Conservation (phyloP, 225 moss, liverwort and hornwort species). For the Pseudoscleropodium purum region DNA sequence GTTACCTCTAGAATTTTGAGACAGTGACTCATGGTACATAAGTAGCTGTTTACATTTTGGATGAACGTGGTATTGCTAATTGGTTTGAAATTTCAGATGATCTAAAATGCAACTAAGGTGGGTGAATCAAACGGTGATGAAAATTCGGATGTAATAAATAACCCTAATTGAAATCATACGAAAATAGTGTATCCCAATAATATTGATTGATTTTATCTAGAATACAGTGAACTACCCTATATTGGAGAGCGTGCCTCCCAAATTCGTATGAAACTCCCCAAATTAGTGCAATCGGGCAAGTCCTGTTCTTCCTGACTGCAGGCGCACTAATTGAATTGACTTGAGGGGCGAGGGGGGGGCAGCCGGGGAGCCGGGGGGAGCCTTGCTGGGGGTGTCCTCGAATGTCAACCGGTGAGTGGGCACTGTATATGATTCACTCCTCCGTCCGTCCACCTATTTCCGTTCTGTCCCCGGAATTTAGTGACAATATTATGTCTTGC, state of each 20-base stretch:
- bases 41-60: too few relatives aligned
- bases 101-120: too few relatives aligned
- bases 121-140: too few relatives aligned
- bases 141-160: too few relatives aligned
- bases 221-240: neutral
- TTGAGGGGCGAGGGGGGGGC: neutral
- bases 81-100: too few relatives aligned
- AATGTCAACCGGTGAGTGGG: neutral
- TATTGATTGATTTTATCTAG: neutral
- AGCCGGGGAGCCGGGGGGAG: too few relatives aligned
- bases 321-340: neutral
- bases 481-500: neutral
- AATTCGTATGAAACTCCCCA: neutral
- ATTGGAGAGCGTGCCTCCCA: neutral
- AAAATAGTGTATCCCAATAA: too few relatives aligned
- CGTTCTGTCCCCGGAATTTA: neutral
- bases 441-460: neutral
- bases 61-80: too few relatives aligned
- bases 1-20: too few relatives aligned
- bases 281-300: neutral
- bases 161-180: too few relatives aligned
- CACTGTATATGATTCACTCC: neutral
- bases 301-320: neutral
- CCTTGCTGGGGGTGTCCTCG: neutral
- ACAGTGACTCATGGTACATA: too few relatives aligned